Percentiles rank a stretch among this genome's conserved stretches.
phyloP scores from a whole-genome alignment of 352 stramenopile species.

The Halophytophthora batemanensis region DNA sequence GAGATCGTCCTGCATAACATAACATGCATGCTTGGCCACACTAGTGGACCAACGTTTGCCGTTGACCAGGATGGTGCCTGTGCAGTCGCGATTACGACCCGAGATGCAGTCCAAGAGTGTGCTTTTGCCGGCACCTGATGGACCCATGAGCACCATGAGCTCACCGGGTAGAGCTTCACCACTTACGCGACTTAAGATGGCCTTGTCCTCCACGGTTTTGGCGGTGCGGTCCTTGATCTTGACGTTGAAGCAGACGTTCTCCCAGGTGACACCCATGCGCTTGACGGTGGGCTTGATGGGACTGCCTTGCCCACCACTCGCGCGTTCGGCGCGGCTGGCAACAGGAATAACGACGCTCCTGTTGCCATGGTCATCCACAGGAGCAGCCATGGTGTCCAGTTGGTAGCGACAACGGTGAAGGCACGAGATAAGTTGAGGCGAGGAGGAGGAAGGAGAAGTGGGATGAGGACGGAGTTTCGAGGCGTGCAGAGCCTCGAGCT shows the following conservation, averaged over 20 bases:
- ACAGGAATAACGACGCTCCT: no score
- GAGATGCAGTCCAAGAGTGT: constrained; percentile 94
- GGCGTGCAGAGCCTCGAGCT: no score
- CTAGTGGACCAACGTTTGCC: constrained; percentile 44
- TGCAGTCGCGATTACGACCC: constrained; percentile 74
- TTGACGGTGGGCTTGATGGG: no score
- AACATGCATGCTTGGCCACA: constrained; percentile 31
- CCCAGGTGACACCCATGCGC: no score
- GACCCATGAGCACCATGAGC: constrained; percentile 67
- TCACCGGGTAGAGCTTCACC: constrained; percentile 43
- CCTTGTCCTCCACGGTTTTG: constrained; percentile 42
- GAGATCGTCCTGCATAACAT: constrained; percentile 90
- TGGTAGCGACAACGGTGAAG: no score
- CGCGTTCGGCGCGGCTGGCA: neutral
- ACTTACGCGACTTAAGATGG: constrained; percentile 50
- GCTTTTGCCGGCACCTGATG: constrained; percentile 85
- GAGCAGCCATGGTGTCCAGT: no score
- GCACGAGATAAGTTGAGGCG: no score
- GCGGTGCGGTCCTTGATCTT: constrained; percentile 35
- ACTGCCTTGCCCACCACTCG: neutral
- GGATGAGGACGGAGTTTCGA: no score
- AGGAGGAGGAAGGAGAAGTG: no score
- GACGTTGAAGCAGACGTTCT: constrained; percentile 11
- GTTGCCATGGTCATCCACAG: no score
- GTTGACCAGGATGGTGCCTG: constrained; percentile 56